phyloP scores from a whole-genome alignment of 1,139 yeast species.

The Lipomyces yarrowii region DNA sequence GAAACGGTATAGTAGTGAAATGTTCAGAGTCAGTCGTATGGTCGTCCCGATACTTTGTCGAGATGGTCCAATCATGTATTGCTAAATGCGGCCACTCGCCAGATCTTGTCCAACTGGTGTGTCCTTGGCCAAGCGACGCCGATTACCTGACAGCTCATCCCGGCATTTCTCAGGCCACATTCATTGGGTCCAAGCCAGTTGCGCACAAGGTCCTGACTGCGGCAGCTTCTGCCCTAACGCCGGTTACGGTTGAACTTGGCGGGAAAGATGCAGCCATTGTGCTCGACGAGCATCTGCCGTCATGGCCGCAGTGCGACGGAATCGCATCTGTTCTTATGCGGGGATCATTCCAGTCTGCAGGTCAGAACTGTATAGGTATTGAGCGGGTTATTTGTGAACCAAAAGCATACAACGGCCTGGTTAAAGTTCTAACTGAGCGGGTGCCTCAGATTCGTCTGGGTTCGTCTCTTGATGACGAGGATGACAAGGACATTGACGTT shows the following conservation, averaged over 20 bases:
- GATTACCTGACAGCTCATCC: conserved; percentile 83
- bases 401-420: conserved; percentile 62
- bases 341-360: conserved; percentile 95
- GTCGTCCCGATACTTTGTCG: conserved; percentile 81
- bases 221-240: conserved; percentile 82
- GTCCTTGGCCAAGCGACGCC: conserved; percentile 80
- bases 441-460: conserved; percentile 73
- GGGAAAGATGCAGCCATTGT: conserved; percentile 92
- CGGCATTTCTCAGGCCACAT: conserved; percentile 81
- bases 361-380: conserved; percentile 96
- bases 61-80: conserved; percentile 69
- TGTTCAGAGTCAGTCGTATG: conserved; percentile 96
- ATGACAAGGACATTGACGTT: conserved; percentile 69
- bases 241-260: conserved; percentile 92
- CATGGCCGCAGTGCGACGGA: conserved; percentile 45
- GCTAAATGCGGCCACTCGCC: conserved; percentile 74
- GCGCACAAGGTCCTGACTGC: conserved; percentile 84
- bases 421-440: conserved; percentile 57
- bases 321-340: conserved; percentile 84
- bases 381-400: conserved; percentile 86
- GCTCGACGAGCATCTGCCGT: conserved; percentile 52
- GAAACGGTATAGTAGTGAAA: conserved; percentile 86
- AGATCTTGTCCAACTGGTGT: conserved; percentile 77
- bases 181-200: conserved; percentile 92
- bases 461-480: conserved; percentile 81